Percentiles rank a stretch among this genome's conserved stretches.
phyloP scores from a whole-genome alignment of 2,329 filamentous ascomycete species.

The Seiridium unicorne region DNA sequence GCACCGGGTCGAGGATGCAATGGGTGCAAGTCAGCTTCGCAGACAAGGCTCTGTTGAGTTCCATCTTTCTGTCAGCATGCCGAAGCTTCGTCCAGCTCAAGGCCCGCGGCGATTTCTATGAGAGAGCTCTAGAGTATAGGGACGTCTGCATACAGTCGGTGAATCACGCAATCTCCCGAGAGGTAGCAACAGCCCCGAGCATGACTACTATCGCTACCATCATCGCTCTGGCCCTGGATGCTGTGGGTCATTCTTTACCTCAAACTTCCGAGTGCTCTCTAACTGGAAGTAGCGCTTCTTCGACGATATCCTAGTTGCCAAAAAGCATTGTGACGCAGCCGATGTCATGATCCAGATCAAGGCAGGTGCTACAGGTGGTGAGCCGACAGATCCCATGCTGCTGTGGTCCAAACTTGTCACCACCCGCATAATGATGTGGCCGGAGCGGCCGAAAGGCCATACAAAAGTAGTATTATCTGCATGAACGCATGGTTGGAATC shows the following conservation, averaged over 20 bases:
- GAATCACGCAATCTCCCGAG: not conserved
- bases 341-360: not conserved
- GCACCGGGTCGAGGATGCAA: not conserved
- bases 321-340: not conserved
- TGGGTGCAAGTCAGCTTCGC: not conserved
- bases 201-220: not conserved
- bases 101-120: not conserved
- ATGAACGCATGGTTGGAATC: too few relatives aligned
- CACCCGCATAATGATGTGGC: not conserved
- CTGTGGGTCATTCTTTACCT: not conserved
- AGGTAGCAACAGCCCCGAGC: not conserved
- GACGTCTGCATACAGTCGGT: not conserved
- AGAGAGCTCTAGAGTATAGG: not conserved
- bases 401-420: not conserved
- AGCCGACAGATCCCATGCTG: not conserved
- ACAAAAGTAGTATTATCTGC: too few relatives aligned
- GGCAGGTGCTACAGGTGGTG: not conserved
- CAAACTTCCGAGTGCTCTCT: not conserved
- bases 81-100: not conserved
- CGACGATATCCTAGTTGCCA: not conserved
- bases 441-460: not conserved
- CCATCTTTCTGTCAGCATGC: not conserved
- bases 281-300: not conserved
- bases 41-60: not conserved
- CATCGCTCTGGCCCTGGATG: not conserved